Conservation (phyloP, 2,329 filamentous ascomycete species). For the Thermochaetoides dissita region DNA sequence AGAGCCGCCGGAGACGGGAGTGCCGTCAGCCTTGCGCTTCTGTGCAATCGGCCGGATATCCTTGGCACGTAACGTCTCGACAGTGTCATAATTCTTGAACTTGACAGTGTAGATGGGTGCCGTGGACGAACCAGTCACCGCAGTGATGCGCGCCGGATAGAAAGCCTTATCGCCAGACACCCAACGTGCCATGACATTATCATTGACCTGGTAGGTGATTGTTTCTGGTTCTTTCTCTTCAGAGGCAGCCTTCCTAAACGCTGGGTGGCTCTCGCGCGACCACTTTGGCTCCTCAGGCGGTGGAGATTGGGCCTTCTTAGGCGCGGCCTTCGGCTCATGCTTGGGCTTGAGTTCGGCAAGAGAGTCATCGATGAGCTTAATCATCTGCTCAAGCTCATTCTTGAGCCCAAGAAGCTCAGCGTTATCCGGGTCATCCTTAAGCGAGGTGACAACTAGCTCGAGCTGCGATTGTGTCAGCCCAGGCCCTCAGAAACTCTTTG, state of each 20-base stretch:
- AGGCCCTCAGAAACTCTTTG: constrained; percentile 9
- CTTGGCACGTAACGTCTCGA: constrained; percentile 66
- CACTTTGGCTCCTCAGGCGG: constrained; percentile 47
- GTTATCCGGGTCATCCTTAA: constrained; percentile 70
- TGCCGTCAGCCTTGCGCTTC: constrained; percentile 78
- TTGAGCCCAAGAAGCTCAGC: constrained; percentile 63
- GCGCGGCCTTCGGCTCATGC: constrained; percentile 29
- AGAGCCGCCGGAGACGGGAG: constrained; percentile 26
- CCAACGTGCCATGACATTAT: constrained; percentile 84
- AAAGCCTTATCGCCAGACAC: constrained; percentile 75
- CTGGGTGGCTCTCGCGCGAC: constrained; percentile 68
- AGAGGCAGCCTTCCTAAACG: constrained; percentile 47
- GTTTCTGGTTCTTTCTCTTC: constrained; percentile 37
- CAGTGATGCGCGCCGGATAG: constrained; percentile 85
- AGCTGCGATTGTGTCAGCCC: constrained; percentile 36
- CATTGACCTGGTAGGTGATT: constrained; percentile 67
- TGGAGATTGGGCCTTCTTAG: constrained; percentile 26
- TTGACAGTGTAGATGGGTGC: constrained; percentile 89
- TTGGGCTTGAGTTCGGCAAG: constrained; percentile 65
- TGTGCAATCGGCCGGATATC: constrained; percentile 71
- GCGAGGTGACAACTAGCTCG: constrained; percentile 60
- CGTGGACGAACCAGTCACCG: constrained; percentile 80
- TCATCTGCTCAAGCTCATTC: constrained; percentile 67
- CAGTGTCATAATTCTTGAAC: constrained; percentile 81
- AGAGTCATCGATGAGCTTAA: constrained; percentile 63